phyloP scores from a whole-genome alignment of 352 stramenopile species.

The Globisporangium sylvaticum region DNA sequence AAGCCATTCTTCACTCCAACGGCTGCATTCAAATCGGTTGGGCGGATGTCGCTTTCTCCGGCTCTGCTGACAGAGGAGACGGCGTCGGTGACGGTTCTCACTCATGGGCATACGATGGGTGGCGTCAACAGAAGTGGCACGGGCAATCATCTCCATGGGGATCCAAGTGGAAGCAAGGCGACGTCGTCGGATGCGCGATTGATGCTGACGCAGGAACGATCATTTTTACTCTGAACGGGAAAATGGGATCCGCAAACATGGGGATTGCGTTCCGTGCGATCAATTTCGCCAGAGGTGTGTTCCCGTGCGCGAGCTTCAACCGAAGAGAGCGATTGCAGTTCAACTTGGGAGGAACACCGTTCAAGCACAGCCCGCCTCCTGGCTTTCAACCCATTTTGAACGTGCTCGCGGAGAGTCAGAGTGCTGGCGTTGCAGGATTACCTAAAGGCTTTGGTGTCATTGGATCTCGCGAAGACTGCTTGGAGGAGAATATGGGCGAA shows the following conservation, averaged over 20 bases:
- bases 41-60: constrained; percentile 87
- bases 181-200: constrained; percentile 89
- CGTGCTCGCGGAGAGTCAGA: constrained; percentile 39
- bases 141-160: constrained; percentile 82
- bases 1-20: constrained; percentile 90
- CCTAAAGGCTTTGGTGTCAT: constrained; percentile 74
- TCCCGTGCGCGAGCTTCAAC: constrained; percentile 88
- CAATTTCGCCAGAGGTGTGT: constrained; percentile 79
- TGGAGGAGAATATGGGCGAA: constrained; percentile 82
- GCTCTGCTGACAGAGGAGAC: constrained; percentile 84
- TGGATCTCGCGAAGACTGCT: constrained; percentile 72
- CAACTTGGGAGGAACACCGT: constrained; percentile 80
- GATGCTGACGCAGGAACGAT: constrained; percentile 86
- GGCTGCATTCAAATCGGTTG: constrained; percentile 94
- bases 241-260: constrained; percentile 85
- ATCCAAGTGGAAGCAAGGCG: constrained; percentile 89
- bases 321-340: constrained; percentile 81
- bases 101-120: constrained; percentile 93
- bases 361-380: constrained; percentile 70
- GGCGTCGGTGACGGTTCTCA: constrained; percentile 90
- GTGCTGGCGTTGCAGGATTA: constrained; percentile 35
- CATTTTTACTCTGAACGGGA: constrained; percentile 91
- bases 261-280: constrained; percentile 79
- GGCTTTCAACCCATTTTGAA: constrained; percentile 81
- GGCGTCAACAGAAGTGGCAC: constrained; percentile 90